Conservation (phyloP, 306 rosid species). For the Carpinus viminea region DNA sequence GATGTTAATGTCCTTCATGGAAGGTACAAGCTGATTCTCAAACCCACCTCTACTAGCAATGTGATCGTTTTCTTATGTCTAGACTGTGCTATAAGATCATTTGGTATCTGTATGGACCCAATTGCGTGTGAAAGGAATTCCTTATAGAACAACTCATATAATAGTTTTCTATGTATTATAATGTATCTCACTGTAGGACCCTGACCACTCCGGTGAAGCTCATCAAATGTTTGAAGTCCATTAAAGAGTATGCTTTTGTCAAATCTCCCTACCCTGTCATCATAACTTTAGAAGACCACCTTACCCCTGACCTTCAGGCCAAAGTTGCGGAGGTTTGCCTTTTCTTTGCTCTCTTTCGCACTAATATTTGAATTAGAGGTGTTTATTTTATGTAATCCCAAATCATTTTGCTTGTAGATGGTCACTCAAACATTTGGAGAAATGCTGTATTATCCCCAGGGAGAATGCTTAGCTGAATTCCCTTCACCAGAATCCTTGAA, state of each 20-base stretch:
- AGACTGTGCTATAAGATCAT: conserved; percentile 3
- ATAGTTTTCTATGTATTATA: neutral
- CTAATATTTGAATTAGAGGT: conserved; percentile 1
- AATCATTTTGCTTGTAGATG: conserved; percentile 54
- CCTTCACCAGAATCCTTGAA: conserved; percentile 82
- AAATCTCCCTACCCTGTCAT: conserved; percentile 78
- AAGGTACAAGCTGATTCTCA: conserved; percentile 50
- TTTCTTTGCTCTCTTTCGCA: neutral
- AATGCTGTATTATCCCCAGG: conserved; percentile 58
- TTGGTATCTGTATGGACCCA: neutral
- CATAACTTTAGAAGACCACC: conserved; percentile 91
- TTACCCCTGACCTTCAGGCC: conserved; percentile 73
- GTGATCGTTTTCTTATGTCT: conserved; percentile 4
- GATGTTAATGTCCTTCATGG: conserved; percentile 84
- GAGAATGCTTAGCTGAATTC: conserved; percentile 58
- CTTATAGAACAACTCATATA: neutral
- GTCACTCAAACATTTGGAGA: conserved; percentile 68
- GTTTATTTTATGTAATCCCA: conserved; percentile 7
- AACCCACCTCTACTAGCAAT: conserved; percentile 19
- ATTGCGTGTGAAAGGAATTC: neutral
- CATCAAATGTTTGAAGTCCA: conserved; percentile 76
- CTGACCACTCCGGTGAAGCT: conserved; percentile 85
- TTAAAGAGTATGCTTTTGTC: conserved; percentile 79
- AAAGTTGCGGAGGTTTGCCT: conserved; percentile 76
- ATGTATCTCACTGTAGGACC: conserved; percentile 51